Base-by-base conservation (phyloP, 2,329 filamentous ascomycete species). In the Colletotrichum nymphaeae region DNA sequence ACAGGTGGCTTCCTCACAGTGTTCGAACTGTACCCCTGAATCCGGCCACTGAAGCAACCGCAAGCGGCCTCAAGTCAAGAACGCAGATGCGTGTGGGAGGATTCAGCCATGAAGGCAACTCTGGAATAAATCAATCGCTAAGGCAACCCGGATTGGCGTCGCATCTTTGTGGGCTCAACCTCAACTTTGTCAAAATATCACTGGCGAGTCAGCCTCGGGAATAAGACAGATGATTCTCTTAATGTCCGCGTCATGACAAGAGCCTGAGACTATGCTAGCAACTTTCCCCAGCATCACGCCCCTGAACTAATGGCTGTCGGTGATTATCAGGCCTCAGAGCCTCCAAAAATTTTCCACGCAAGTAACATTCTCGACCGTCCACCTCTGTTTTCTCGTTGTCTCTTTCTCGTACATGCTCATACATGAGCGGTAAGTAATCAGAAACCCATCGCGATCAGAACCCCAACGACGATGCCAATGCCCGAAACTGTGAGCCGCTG, bases 281-380 rank as follows among this genome's bases (percentile, higher is more conserved):
- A 65, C 26, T 42, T 62, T 35, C 70, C 28, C 49, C 24, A 66
- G 37, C 56, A 62, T 62, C 14, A 35, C 28, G 28, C 30, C 6
- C 58, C 11, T 22, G 56, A 49, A 46, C 35, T 49, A 60, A 11
- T 56, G 55, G 3, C 12, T 52, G 3, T 26, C 16, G 28, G 5
- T 32, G 32, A 22, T 3, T 63, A 52, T n/a, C 26, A 42, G 28
- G 46, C 49, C 53, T 30, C 8, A 32, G 14, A 49, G 53, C 67
- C 67, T 52, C 71, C 67, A 73, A 73, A 71, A 71, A 66, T 73
- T 19, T 58, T 32, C 62, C 57, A 63, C 72, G 56, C 55, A 58
- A 69, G 28, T 28, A 63, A 72, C 14, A 19, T 57, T 46, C n/a
- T 22, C 42, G 24, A 3, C 35, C 14, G 37, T 42, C 2, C 37